Base-by-base conservation (phyloP, 2,329 filamentous ascomycete species). In the Dissoconium aciculare region DNA sequence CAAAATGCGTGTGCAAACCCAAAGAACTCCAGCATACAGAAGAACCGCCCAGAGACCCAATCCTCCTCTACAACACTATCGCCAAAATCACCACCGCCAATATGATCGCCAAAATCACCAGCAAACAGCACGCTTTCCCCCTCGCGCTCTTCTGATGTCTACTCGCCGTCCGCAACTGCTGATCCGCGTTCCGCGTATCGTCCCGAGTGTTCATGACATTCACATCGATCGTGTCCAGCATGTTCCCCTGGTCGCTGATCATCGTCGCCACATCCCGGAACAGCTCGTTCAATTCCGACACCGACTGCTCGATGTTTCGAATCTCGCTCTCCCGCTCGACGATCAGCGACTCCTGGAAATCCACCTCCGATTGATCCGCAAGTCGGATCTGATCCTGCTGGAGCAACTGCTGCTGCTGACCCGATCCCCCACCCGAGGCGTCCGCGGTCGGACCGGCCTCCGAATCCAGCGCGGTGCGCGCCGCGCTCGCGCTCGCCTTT, bases 221-320 rank as follows among this genome's bases (percentile, higher is more conserved):
- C 45, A 82, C 77, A 39, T 74, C 75, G 47, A 98, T 92, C 11
- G 80, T 80, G 50, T 87, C 78, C 16, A 98, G 64, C 56, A 81
- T 73, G 45, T 83, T 80, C 30, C 89, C 89, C 59, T 98, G 89
- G 59, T 95, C 87, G 38, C 74, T 74, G 30, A 98, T 85, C 55
- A 98, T 94, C 55, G 93, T 84, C 27, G 87, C 89, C n/a, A 98
- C 84, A 61, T 98, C 87, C 40, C 85, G 71, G 66, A 98, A 98
- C 26, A 98, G 68, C 50, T 95, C 89, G 49, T 98, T 98, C 39
- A 98, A 63, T 50, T 98, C 89, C 33, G 80, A 80, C 5, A 98
- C 89, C 33, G 81, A 84, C 56, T 94, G 85, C 60, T 95, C 89
- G 48, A 98, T 98, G 53, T 92, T 91, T 39, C 85, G 77, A 43